Evolutionary conservation across 2,329 filamentous ascomycete genomes (phyloP).

Genomic region (Verticillium alfalfae): DNA sequence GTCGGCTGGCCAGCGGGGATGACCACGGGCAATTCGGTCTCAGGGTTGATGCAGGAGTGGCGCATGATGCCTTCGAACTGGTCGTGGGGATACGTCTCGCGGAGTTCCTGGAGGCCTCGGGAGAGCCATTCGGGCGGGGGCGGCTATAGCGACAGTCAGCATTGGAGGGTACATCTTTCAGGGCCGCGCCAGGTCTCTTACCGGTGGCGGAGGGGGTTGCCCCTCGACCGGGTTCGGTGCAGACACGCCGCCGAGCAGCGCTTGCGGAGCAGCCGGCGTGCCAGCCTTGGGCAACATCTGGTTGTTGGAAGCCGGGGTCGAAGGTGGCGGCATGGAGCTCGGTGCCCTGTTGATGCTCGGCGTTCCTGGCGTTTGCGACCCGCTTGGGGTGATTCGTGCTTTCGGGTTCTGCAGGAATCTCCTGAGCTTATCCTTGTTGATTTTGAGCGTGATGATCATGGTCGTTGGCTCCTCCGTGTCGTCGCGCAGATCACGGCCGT

Average conservation of each 20-base stretch:
- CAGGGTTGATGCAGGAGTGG: constrained; percentile 72
- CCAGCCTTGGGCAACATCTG: constrained; percentile 12
- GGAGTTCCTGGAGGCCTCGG: constrained; percentile 64
- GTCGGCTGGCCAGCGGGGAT: constrained; percentile 41
- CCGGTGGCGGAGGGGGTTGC: constrained; percentile 50
- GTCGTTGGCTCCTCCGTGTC: constrained; percentile 72
- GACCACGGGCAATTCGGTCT: constrained; percentile 60
- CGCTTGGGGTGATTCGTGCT: constrained; percentile 13
- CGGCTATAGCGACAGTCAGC: constrained; percentile 47
- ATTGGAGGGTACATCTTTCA: not conserved
- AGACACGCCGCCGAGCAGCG: constrained; percentile 55
- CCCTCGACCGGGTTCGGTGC: constrained; percentile 57
- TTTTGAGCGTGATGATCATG: constrained; percentile 68
- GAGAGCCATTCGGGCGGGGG: constrained; percentile 83
- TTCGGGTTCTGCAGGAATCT: constrained; percentile 54
- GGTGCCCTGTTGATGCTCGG: constrained; percentile 22
- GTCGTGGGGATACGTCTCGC: constrained; percentile 70
- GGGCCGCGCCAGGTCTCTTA: constrained; percentile 21
- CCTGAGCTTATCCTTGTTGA: constrained; percentile 66
- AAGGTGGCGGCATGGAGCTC: constrained; percentile 29
- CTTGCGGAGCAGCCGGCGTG: constrained; percentile 34
- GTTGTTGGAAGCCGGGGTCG: constrained; percentile 24
- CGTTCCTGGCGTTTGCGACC: constrained; percentile 23
- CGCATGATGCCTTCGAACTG: constrained; percentile 89
- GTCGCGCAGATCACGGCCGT: constrained; percentile 64